These are phyloP conservation scores for Cyberlindnera mrakii DNA, from an alignment of 805 yeast species.

Conservation along the genomic window DNA sequence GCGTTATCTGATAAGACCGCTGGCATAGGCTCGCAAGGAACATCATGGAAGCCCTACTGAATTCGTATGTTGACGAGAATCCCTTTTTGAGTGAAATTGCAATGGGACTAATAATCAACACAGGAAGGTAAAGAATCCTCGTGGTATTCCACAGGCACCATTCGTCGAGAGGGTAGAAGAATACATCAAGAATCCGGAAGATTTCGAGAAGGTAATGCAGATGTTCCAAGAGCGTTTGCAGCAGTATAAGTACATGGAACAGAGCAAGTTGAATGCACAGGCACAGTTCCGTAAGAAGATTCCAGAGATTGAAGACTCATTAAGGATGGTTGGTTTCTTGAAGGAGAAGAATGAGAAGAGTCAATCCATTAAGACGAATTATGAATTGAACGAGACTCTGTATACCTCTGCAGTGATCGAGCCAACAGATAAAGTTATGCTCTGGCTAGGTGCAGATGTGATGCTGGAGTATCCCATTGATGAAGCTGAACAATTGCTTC, in stretches of 20 bases:
- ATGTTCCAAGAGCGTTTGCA: slow-evolving; percentile 83
- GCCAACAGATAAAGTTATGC: slow-evolving; percentile 58
- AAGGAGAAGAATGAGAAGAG: slow-evolving; percentile 38
- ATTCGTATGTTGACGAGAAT: slow-evolving; percentile 12
- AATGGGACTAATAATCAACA: not conserved
- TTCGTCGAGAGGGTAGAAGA: slow-evolving; percentile 81
- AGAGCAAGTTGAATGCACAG: slow-evolving; percentile 32
- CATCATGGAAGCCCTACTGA: slow-evolving; percentile 19
- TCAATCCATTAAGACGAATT: slow-evolving; percentile 61
- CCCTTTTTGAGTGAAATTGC: not conserved
- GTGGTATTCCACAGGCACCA: slow-evolving; percentile 97
- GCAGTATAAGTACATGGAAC: slow-evolving; percentile 81
- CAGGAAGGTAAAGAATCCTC: slow-evolving; percentile 50
- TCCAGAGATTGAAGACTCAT: slow-evolving; percentile 89
- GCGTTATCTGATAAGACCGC: no score
- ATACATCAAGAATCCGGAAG: slow-evolving; percentile 60
- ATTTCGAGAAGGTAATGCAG: slow-evolving; percentile 62
- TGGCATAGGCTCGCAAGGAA: not conserved
- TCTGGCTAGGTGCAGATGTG: slow-evolving; percentile 98
- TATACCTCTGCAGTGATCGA: slow-evolving; percentile 76
- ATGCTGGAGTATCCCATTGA: slow-evolving; percentile 91
- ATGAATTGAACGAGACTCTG: slow-evolving; percentile 89
- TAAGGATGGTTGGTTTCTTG: slow-evolving; percentile 63
- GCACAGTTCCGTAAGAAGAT: slow-evolving; percentile 56
- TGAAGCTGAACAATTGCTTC: slow-evolving; percentile 74